Evolutionary conservation across 371 early-diverging fungal genomes (phyloP).

Genomic region (Mucor circinelloides): DNA sequence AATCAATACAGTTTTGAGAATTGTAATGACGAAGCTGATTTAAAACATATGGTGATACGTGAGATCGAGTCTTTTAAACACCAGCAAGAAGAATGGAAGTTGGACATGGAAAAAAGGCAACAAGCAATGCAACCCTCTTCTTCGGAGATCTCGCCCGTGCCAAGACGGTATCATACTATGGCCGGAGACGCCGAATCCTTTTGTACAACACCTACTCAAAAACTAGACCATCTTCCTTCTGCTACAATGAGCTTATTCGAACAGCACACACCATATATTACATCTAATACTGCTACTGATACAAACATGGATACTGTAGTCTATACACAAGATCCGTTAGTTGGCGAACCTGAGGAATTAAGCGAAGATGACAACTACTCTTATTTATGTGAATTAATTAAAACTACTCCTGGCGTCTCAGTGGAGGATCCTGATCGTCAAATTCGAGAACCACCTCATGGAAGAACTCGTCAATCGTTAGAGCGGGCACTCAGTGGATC

Average conservation of each 20-base stretch:
- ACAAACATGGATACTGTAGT: background rate
- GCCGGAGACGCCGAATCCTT: background rate
- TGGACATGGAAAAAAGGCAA: background rate
- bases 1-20: slow-evolving; percentile 30
- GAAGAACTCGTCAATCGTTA: slow-evolving; percentile 2
- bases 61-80: slow-evolving; percentile 26
- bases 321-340: slow-evolving; percentile 14
- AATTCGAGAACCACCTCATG: slow-evolving; percentile 1
- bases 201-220: slow-evolving; percentile 8
- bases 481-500: slow-evolving; percentile 12
- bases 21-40: slow-evolving; percentile 12
- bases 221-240: slow-evolving; percentile 13
- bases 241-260: slow-evolving; percentile 24
- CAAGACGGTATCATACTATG: background rate
- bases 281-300: background rate
- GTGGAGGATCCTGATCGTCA: slow-evolving; percentile 10
- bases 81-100: background rate
- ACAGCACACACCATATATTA: background rate
- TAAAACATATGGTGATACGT: slow-evolving; percentile 23
- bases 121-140: background rate
- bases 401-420: slow-evolving; percentile 6
- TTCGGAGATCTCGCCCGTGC: background rate
- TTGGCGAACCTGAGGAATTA: slow-evolving; percentile 33
- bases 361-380: slow-evolving; percentile 11
- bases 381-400: background rate